phyloP scores from a whole-genome alignment of 2,329 filamentous ascomycete species.

The Mycocentrospora acerina region DNA sequence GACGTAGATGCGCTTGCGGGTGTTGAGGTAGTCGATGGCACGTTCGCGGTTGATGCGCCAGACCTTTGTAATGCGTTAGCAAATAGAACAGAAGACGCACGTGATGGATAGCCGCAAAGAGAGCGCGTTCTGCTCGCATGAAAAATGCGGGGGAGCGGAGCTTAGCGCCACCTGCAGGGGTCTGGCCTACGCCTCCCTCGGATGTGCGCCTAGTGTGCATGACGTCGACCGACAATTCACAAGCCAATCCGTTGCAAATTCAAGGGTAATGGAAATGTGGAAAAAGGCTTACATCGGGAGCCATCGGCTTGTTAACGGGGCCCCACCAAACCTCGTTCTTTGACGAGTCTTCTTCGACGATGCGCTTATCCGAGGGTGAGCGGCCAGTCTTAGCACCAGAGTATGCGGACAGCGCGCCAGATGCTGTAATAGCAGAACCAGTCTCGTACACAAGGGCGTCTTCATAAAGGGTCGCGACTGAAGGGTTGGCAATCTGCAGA shows the following conservation, averaged over 20 bases:
- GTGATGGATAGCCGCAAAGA: slow-evolving; percentile 15
- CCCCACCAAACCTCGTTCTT: slow-evolving; percentile 98
- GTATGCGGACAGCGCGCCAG: slow-evolving; percentile 93
- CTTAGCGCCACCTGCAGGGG: slow-evolving; percentile 33
- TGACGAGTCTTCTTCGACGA: slow-evolving; percentile 87
- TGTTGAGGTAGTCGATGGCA: slow-evolving; percentile 99
- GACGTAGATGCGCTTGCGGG: slow-evolving; percentile 97
- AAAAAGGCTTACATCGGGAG: slow-evolving; percentile 73
- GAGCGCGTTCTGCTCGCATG: slow-evolving; percentile 21
- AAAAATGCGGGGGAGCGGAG: slow-evolving; percentile 38
- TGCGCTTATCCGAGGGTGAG: slow-evolving; percentile 94
- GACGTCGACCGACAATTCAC: slow-evolving; percentile 32
- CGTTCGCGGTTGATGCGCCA: slow-evolving; percentile 99
- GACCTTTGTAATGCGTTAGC: slow-evolving; percentile 61
- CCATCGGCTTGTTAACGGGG: slow-evolving; percentile 99
- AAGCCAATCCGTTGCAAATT: slow-evolving; percentile 1
- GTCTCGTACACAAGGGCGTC: slow-evolving; percentile 98
- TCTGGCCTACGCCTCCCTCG: slow-evolving; percentile 26
- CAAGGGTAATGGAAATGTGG: slow-evolving; percentile 14
- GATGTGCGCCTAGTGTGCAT: slow-evolving; percentile 35
- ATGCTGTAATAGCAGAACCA: slow-evolving; percentile 94
- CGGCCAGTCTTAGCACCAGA: slow-evolving; percentile 97
- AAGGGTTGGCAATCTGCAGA: slow-evolving; percentile 77
- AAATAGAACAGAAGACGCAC: slow-evolving; percentile 23
- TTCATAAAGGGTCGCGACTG: slow-evolving; percentile 94